Conservation (phyloP, 768 basidiomycete genomes). For the Arthromyces matolae region DNA sequence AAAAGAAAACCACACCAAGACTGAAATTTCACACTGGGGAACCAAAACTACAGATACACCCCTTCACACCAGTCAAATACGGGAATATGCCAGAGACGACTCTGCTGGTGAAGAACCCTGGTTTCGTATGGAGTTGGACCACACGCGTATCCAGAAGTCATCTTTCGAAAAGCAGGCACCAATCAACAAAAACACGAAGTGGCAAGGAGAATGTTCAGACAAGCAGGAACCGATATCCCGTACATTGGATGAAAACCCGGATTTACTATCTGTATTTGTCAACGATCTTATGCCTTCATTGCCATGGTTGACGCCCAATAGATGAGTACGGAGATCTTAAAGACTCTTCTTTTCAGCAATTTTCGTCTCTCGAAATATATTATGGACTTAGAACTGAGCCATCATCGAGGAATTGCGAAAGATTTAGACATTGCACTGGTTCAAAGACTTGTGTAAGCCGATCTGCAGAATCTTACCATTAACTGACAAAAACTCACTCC, state of each 20-base stretch:
- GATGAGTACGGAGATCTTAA: conserved; percentile 29
- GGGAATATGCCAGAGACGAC: conserved; percentile 1
- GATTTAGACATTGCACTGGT: conserved; percentile 38
- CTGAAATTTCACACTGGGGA: neutral
- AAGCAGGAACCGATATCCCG: neutral
- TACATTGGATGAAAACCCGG: conserved; percentile 18
- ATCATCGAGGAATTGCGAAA: conserved; percentile 16
- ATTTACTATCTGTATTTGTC: conserved; percentile 25
- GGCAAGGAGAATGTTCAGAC: neutral
- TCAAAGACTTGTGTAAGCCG: conserved; percentile 37
- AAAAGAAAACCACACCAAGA: conserved; percentile 33
- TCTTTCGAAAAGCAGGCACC: too few relatives aligned
- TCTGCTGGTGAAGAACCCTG: conserved; percentile 25
- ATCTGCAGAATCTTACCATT: neutral
- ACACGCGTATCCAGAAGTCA: conserved; percentile 23
- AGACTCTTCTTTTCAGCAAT: conserved; percentile 25
- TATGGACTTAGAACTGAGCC: conserved; percentile 14
- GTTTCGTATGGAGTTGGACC: conserved; percentile 16
- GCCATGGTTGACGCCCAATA: conserved; percentile 15
- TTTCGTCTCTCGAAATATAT: conserved; percentile 23
- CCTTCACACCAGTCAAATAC: neutral
- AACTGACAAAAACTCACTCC: neutral
- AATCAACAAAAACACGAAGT: neutral
- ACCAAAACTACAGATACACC: conserved; percentile 18
- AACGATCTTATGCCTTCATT: neutral